Base-by-base conservation (phyloP, 2,329 filamentous ascomycete genomes). In the Calcarisporium arbuscula region DNA sequence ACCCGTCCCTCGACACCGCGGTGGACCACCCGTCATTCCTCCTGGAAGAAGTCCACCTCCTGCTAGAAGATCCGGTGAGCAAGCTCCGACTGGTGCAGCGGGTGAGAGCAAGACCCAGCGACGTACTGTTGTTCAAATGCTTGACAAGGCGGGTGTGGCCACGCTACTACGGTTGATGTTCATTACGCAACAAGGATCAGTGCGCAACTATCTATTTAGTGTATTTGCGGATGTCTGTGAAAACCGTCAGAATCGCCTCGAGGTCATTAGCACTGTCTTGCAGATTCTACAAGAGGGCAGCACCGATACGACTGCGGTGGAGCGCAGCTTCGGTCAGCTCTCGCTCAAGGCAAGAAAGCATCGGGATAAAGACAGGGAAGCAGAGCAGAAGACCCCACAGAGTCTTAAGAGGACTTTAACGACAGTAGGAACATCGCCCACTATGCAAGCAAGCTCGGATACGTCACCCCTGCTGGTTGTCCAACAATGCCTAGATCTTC, bases 151-250 rank as follows among this genome's bases (percentile, higher is more conserved):
- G 30, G 92, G 94, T 18, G 82, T 98, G 45, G 92, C 94, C 18
- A 96, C 92, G n/a, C 68, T 98, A 21, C 72, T 98, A 28, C 85
- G 94, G n/a, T 74, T 98, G 8, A 95, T 98, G 90, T 98, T 98
- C 57, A 88, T 96, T 49, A 84, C 86, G 30, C 86, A 95, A 46
- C 85, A 90, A 44, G 86, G 85, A 16, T 92, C 85, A 42, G 82
- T 92, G 31, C 85, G 88, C 46, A 78, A 74, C 42, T 85, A 87
- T 40, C 71, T 98, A 34, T 90, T 92, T 54, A 81, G 82, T 36
- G 85, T 98, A 34, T 80, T 98, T 33, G 79, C 86, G 42, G 87
- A 95, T 46, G 82, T 96, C 18, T 96, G 88, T 53, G 85, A 95
- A 60, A 98, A 98, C 56, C 82, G 87, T n/a, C 88, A 95, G 53